These are phyloP conservation scores for Trametes hirsuta DNA, from an alignment of 1,284 basidiomycete species.

Conservation along the genomic window DNA sequence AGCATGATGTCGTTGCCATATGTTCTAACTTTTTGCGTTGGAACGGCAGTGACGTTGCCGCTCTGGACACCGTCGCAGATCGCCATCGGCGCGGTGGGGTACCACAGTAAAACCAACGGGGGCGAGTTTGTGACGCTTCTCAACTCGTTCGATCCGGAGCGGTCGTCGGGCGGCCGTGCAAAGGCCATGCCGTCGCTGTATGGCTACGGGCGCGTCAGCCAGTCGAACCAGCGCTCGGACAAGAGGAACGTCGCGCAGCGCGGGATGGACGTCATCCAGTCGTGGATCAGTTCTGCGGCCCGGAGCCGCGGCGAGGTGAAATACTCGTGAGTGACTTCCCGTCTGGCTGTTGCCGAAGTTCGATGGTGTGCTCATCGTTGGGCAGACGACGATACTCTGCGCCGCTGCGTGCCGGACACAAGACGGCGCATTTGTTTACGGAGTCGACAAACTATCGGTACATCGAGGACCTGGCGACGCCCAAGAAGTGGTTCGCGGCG, in stretches of 20 bases:
- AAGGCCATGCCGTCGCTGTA: conserved; percentile 50
- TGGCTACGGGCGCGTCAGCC: conserved; percentile 57
- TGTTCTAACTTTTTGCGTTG: neutral
- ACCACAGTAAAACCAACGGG: conserved; percentile 63
- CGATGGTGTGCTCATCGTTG: neutral
- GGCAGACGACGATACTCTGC: conserved; percentile 58
- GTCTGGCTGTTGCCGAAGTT: conserved; percentile 17
- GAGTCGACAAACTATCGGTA: conserved; percentile 73
- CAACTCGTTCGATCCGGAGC: conserved; percentile 59
- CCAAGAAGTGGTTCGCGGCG: conserved; percentile 72
- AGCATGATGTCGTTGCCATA: neutral
- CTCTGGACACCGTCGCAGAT: conserved; percentile 70
- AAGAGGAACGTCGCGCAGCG: conserved; percentile 57
- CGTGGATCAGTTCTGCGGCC: conserved; percentile 48
- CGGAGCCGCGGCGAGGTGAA: conserved; percentile 36
- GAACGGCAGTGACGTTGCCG: conserved; percentile 62
- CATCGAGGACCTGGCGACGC: conserved; percentile 59
- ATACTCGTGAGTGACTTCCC: conserved; percentile 33
- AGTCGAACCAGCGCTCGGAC: conserved; percentile 50
- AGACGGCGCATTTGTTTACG: conserved; percentile 64
- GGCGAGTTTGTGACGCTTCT: conserved; percentile 66
- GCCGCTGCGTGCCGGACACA: conserved; percentile 63
- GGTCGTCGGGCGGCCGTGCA: conserved; percentile 38
- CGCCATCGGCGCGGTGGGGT: conserved; percentile 71
- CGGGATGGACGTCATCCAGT: conserved; percentile 58